phyloP scores from a whole-genome alignment of 441 rosid genomes.

The Aquilaria agallochum region DNA sequence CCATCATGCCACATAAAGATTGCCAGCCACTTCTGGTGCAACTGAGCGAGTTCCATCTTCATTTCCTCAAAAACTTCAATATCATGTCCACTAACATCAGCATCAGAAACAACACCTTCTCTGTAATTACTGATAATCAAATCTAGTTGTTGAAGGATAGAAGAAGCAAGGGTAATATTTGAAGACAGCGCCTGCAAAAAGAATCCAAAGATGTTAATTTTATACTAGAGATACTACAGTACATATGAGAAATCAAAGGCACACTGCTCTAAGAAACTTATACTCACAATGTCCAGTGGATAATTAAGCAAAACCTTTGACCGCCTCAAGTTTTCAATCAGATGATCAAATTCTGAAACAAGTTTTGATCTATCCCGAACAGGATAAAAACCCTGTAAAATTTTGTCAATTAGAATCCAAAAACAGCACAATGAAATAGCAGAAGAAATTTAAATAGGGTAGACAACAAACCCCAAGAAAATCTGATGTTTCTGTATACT shows the following conservation, averaged over 20 bases:
- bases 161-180: conserved; percentile 66
- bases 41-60: conserved; percentile 47
- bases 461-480: conserved; percentile 84
- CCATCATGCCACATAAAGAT: conserved; percentile 99
- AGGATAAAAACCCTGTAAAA: conserved; percentile 89
- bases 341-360: conserved; percentile 46
- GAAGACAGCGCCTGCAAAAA: conserved; percentile 56
- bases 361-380: conserved; percentile 90
- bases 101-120: conserved; percentile 34
- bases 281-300: conserved; percentile 44
- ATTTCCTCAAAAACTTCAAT: conserved; percentile 53
- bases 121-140: conserved; percentile 35
- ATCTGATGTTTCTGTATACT: conserved; percentile 96
- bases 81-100: conserved; percentile 38
- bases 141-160: conserved; percentile 50
- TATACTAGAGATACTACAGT: conserved; percentile 9
- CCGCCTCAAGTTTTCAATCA: conserved; percentile 54
- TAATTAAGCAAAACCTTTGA: conserved; percentile 45
- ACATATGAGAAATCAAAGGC: conserved; percentile 1
- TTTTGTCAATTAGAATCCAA: conserved; percentile 10
- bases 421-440: not conserved
- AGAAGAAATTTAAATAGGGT: not conserved
- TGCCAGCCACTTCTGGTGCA: conserved; percentile 75
- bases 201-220: conserved; percentile 12
- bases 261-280: conserved; percentile 7